Conservation (phyloP, 2,329 filamentous ascomycete species). For the Calcarisporium arbuscula region DNA sequence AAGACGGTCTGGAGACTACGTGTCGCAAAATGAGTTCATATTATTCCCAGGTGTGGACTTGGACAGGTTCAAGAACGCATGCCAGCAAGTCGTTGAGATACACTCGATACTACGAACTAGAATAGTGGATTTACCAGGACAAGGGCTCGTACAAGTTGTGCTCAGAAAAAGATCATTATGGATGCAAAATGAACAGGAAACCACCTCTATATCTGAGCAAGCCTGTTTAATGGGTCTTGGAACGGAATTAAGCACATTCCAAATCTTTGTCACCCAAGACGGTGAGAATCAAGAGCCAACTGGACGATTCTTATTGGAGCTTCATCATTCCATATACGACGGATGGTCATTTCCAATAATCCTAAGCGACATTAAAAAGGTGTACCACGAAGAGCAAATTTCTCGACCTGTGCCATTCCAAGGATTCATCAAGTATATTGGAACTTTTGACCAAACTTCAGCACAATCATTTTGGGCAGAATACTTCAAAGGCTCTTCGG, state of each 20-base stretch:
- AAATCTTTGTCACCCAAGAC: too few species aligned
- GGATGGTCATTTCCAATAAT: constrained; percentile 42
- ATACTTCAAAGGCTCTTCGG: constrained; percentile 19
- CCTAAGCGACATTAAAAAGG: constrained; percentile 9
- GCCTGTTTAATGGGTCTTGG: constrained; percentile 13
- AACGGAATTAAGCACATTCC: constrained; percentile 4
- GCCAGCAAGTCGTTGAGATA: constrained; percentile 11
- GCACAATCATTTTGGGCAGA: constrained; percentile 33
- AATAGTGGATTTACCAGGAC: constrained; percentile 8
- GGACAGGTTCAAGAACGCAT: constrained; percentile 7
- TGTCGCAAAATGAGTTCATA: too few species aligned
- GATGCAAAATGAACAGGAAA: constrained; percentile 4
- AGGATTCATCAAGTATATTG: constrained; percentile 34
- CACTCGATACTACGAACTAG: constrained; percentile 11
- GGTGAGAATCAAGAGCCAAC: too few species aligned
- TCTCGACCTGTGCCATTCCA: constrained; percentile 16
- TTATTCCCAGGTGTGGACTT: constrained; percentile 9
- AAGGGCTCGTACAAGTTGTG: constrained; percentile 13
- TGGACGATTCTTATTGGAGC: constrained; percentile 13
- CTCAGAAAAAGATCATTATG: too few species aligned
- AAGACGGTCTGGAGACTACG: constrained; percentile 10
- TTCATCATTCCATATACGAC: constrained; percentile 42
- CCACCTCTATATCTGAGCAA: not conserved
- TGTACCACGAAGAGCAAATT: constrained; percentile 14
- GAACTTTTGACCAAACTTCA: constrained; percentile 17